phyloP scores from a whole-genome alignment of 2,329 filamentous ascomycete genomes.

The Elsinoe arachidis region DNA sequence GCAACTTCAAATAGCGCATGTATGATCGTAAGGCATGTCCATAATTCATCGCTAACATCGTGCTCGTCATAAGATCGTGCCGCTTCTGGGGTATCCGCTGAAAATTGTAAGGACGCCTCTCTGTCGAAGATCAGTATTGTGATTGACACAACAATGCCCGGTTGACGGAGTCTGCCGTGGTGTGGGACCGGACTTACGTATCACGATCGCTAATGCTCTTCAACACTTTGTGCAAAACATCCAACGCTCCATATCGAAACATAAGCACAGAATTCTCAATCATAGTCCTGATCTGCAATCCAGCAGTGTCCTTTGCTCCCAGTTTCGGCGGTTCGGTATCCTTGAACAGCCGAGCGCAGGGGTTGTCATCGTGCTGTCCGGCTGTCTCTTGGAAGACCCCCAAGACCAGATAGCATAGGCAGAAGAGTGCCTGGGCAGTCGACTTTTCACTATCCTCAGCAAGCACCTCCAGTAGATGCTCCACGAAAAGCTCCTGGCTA shows the following conservation, averaged over 20 bases:
- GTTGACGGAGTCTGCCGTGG: no score
- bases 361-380: slow-evolving; percentile 22
- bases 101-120: slow-evolving; percentile 8
- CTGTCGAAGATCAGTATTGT: not conserved
- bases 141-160: no score
- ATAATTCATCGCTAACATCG: slow-evolving; percentile 34
- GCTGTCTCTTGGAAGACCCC: slow-evolving; percentile 45
- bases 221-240: slow-evolving; percentile 33
- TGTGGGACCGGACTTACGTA: slow-evolving; percentile 5
- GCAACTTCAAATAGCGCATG: slow-evolving; percentile 43
- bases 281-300: slow-evolving; percentile 37
- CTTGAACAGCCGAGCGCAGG: slow-evolving; percentile 16
- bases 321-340: slow-evolving; percentile 23
- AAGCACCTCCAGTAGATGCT: slow-evolving; percentile 31
- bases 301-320: slow-evolving; percentile 28
- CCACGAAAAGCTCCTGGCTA: slow-evolving; percentile 51
- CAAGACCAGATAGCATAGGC: slow-evolving; percentile 39
- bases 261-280: slow-evolving; percentile 36
- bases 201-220: slow-evolving; percentile 24
- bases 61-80: slow-evolving; percentile 11
- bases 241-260: slow-evolving; percentile 32
- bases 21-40: slow-evolving; percentile 42
- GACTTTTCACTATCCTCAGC: slow-evolving; percentile 24
- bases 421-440: slow-evolving; percentile 33
- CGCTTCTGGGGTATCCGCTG: slow-evolving; percentile 12